Evolutionary conservation across 192 early-diverging fungal species (phyloP).

Genomic region (Coemansia sp.): DNA sequence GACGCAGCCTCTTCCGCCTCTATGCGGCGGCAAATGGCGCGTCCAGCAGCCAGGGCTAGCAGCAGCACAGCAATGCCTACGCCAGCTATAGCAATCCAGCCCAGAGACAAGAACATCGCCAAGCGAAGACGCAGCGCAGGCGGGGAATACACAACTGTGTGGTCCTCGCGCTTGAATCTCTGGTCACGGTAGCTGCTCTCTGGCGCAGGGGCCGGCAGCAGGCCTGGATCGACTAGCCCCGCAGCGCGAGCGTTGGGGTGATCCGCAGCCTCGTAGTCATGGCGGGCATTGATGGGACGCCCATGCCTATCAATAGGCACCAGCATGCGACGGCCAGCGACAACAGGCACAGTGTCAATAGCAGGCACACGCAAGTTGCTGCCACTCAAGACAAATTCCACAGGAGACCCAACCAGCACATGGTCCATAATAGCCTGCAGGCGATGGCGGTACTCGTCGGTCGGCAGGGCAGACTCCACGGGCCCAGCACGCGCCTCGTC

Average conservation of each 20-base stretch:
- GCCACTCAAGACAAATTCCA: slow-evolving; percentile 62
- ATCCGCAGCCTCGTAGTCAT: slow-evolving; percentile 64
- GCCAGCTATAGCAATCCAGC: slow-evolving; percentile 34
- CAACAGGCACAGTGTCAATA: slow-evolving; percentile 77
- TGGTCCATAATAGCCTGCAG: slow-evolving; percentile 43
- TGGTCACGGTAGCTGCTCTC: slow-evolving; percentile 57
- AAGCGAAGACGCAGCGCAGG: slow-evolving; percentile 31
- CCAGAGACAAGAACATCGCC: slow-evolving; percentile 18
- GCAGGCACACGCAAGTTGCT: slow-evolving; percentile 80
- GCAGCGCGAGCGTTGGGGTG: slow-evolving; percentile 41
- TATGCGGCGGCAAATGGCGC: slow-evolving; percentile 38
- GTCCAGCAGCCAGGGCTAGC: slow-evolving; percentile 51
- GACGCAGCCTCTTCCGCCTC: slow-evolving; percentile 13
- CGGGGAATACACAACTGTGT: slow-evolving; percentile 83
- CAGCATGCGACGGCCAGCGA: slow-evolving; percentile 76
- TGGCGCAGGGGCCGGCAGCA: slow-evolving; percentile 36
- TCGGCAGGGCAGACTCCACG: slow-evolving; percentile 17
- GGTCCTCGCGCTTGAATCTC: slow-evolving; percentile 53
- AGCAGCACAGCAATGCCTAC: slow-evolving; percentile 53
- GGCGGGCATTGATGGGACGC: slow-evolving; percentile 50
- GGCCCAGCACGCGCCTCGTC: slow-evolving; percentile 25
- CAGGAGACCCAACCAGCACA: slow-evolving; percentile 48
- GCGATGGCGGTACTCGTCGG: slow-evolving; percentile 14
- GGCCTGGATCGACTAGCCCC: slow-evolving; percentile 9
- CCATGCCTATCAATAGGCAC: slow-evolving; percentile 69